Evolutionary conservation across 2,329 filamentous ascomycete species (phyloP).

Genomic region (Aspergillus uvarum): DNA sequence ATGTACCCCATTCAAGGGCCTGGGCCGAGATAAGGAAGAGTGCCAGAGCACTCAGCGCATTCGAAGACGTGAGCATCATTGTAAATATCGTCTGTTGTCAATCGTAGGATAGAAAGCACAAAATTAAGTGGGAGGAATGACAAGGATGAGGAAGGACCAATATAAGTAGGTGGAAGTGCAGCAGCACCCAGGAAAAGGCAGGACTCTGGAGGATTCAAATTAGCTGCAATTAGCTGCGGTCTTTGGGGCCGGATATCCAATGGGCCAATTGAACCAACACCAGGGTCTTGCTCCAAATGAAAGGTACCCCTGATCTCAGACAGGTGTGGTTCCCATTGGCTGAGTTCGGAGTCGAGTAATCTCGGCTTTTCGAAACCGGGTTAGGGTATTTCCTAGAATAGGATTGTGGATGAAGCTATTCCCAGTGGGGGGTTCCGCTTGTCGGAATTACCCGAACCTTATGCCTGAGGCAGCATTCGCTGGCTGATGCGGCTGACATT

Average conservation of each 20-base stretch:
- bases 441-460: background rate
- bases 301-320: background rate
- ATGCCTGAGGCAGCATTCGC: background rate
- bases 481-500: too few species aligned
- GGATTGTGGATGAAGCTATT: background rate
- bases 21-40: background rate
- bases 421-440: background rate
- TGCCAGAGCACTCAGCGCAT: background rate
- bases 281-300: background rate
- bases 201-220: background rate
- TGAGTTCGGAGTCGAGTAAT: background rate
- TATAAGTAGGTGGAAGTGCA: background rate
- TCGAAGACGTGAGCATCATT: background rate
- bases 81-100: background rate
- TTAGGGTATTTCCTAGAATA: background rate
- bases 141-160: background rate
- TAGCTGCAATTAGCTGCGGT: background rate
- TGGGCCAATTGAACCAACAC: background rate
- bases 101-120: background rate
- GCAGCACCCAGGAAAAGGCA: background rate
- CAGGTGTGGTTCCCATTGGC: background rate
- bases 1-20: background rate
- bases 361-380: background rate
- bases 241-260: background rate
- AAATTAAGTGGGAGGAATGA: background rate